Evolutionary conservation across 179 eudicot genomes (phyloP).

Genomic region (Beta macrorhiza): DNA sequence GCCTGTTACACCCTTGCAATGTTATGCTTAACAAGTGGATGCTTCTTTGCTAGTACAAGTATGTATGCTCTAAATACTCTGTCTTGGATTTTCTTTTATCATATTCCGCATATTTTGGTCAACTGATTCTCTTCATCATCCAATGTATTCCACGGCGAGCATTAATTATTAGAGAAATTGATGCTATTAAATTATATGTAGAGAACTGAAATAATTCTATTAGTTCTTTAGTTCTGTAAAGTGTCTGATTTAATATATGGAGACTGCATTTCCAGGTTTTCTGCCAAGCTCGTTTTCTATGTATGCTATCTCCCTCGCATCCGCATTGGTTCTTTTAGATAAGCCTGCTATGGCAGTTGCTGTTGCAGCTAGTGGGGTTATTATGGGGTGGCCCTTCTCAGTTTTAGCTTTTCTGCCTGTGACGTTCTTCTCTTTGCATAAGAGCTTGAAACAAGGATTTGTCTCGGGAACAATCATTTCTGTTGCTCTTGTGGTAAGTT

Average conservation of each 20-base stretch:
- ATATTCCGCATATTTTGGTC: not conserved
- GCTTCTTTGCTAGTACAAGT: slow-evolving; percentile 98
- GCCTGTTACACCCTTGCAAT: slow-evolving; percentile 84
- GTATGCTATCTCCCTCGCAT: slow-evolving; percentile 91
- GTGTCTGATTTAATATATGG: slow-evolving; percentile 19
- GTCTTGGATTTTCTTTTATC: not conserved
- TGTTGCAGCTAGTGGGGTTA: slow-evolving; percentile 76
- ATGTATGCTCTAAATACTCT: slow-evolving; percentile 21
- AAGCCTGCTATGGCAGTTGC: slow-evolving; percentile 76
- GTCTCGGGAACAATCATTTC: slow-evolving; percentile 63
- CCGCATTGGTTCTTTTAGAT: slow-evolving; percentile 78
- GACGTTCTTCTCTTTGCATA: slow-evolving; percentile 64
- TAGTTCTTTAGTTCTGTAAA: slow-evolving; percentile 7
- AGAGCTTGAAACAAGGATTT: slow-evolving; percentile 65
- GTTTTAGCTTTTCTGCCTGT: slow-evolving; percentile 87
- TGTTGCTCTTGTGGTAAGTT: slow-evolving; percentile 59
- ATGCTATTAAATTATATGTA: not conserved
- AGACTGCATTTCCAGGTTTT: slow-evolving; percentile 53
- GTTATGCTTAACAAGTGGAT: slow-evolving; percentile 93
- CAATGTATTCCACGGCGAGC: not conserved
- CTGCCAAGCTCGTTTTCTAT: slow-evolving; percentile 96
- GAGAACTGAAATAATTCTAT: not conserved
- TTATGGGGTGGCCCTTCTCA: slow-evolving; percentile 96
- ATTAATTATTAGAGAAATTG: not conserved
- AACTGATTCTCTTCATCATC: slow-evolving; percentile 4